phyloP scores from a whole-genome alignment of 192 early-diverging fungal species.

The Coemansia biformis region DNA sequence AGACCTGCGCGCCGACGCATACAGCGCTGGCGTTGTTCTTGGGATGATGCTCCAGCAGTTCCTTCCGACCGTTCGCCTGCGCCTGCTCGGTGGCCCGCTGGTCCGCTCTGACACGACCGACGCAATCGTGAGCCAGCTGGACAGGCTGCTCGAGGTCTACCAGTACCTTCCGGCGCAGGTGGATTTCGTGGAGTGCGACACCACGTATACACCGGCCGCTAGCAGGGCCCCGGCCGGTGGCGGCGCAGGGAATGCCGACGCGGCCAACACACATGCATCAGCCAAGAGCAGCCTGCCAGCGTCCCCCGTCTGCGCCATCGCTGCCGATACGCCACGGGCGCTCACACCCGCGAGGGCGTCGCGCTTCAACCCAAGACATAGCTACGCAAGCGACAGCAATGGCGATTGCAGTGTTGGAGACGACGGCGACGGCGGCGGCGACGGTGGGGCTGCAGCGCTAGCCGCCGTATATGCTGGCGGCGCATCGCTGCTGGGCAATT shows the following conservation, averaged over 20 bases:
- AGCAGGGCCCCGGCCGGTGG: not conserved
- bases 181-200: constrained; percentile 29
- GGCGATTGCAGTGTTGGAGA: too few species aligned
- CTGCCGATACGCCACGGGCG: too few species aligned
- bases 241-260: too few species aligned
- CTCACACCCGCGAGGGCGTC: not conserved
- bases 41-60: constrained; percentile 73
- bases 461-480: constrained; percentile 38
- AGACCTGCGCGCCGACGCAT: constrained; percentile 57
- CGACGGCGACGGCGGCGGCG: constrained; percentile 16
- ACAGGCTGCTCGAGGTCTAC: constrained; percentile 50
- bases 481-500: constrained; percentile 21
- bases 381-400: too few species aligned
- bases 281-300: too few species aligned
- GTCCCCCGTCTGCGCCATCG: too few species aligned
- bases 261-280: too few species aligned
- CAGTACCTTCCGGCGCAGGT: constrained; percentile 27
- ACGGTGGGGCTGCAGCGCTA: constrained; percentile 33
- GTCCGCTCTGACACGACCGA: constrained; percentile 65
- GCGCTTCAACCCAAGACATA: not conserved
- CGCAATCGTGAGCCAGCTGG: constrained; percentile 48
- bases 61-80: constrained; percentile 57
- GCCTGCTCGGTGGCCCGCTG: constrained; percentile 64
- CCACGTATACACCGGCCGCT: constrained; percentile 3
- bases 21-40: constrained; percentile 62